These are phyloP conservation scores for Fusarium mundagurra DNA, from an alignment of 2,329 filamentous ascomycete genomes.

Conservation along the genomic window DNA sequence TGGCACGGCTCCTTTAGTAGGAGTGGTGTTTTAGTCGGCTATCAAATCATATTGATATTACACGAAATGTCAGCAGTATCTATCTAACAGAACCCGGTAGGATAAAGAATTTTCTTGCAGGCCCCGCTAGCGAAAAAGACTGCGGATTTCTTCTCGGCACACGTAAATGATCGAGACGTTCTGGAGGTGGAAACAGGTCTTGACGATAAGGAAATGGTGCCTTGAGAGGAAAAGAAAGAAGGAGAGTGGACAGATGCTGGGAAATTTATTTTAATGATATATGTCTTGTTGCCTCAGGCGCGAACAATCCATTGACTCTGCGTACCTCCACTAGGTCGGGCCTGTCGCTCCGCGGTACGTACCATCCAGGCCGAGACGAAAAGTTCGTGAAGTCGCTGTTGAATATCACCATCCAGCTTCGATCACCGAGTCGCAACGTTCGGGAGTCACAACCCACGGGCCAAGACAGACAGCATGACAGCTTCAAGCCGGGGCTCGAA, in stretches of 20 bases:
- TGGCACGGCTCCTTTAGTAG: background rate
- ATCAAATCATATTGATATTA: background rate
- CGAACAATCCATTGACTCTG: background rate
- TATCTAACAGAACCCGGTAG: slow-evolving; percentile 96
- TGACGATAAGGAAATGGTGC: slow-evolving; percentile 97
- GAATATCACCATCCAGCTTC: slow-evolving; percentile 36
- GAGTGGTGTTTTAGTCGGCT: background rate
- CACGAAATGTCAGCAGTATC: slow-evolving; percentile 79
- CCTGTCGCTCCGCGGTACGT: slow-evolving; percentile 33
- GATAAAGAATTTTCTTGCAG: slow-evolving; percentile 63
- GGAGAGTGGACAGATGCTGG: slow-evolving; percentile 19
- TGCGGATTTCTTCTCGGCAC: slow-evolving; percentile 85
- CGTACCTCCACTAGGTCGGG: background rate
- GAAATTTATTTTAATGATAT: slow-evolving; percentile 19
- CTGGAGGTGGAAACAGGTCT: slow-evolving; percentile 73
- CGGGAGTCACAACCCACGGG: slow-evolving; percentile 19
- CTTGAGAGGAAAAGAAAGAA: slow-evolving; percentile 58
- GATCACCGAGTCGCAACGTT: slow-evolving; percentile 20
- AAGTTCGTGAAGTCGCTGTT: slow-evolving; percentile 41
- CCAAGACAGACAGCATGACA: slow-evolving; percentile 52
- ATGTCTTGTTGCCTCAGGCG: slow-evolving; percentile 43
- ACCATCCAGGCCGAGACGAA: slow-evolving; percentile 34
- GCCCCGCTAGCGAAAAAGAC: slow-evolving; percentile 99
- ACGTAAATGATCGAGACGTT: slow-evolving; percentile 89
- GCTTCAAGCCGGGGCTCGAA: slow-evolving; percentile 66